Evolutionary conservation across 768 basidiomycete species (phyloP).

Genomic region (Filobasidium floriforme): DNA sequence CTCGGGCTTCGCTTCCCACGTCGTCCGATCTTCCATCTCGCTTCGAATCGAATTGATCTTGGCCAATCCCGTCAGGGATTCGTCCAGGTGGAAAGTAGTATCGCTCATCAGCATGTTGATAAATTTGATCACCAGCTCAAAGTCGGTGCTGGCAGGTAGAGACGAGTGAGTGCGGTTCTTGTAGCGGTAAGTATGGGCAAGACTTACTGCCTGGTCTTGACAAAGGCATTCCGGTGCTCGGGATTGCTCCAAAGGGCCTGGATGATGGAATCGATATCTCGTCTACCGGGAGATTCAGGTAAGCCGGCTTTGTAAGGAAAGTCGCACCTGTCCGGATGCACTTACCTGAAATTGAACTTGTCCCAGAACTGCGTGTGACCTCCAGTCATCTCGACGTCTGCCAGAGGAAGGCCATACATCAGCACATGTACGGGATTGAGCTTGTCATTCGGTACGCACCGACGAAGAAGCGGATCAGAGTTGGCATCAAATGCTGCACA

Average conservation of each 20-base stretch:
- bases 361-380: slow-evolving; percentile 98
- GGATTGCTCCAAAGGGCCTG: slow-evolving; percentile 89
- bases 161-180: slow-evolving; percentile 8
- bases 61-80: slow-evolving; percentile 77
- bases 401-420: slow-evolving; percentile 4
- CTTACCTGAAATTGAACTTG: slow-evolving; percentile 69
- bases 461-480: slow-evolving; percentile 88
- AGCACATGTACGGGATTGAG: background rate
- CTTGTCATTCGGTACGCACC: slow-evolving; percentile 51
- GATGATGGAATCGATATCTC: slow-evolving; percentile 78
- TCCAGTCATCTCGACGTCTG: slow-evolving; percentile 96
- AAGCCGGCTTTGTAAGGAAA: background rate
- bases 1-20: slow-evolving; percentile 61
- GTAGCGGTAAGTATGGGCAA: too few relatives aligned
- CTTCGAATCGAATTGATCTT: slow-evolving; percentile 80
- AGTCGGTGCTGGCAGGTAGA: slow-evolving; percentile 54
- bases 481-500: slow-evolving; percentile 78
- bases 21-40: slow-evolving; percentile 68
- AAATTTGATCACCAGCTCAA: slow-evolving; percentile 89
- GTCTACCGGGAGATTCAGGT: slow-evolving; percentile 45
- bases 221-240: slow-evolving; percentile 75
- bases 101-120: slow-evolving; percentile 98
- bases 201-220: slow-evolving; percentile 64
- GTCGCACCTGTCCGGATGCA: background rate
- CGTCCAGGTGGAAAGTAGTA: slow-evolving; percentile 95